Conservation (phyloP, 257 asterid species). For the Ophiorrhiza pumila region DNA sequence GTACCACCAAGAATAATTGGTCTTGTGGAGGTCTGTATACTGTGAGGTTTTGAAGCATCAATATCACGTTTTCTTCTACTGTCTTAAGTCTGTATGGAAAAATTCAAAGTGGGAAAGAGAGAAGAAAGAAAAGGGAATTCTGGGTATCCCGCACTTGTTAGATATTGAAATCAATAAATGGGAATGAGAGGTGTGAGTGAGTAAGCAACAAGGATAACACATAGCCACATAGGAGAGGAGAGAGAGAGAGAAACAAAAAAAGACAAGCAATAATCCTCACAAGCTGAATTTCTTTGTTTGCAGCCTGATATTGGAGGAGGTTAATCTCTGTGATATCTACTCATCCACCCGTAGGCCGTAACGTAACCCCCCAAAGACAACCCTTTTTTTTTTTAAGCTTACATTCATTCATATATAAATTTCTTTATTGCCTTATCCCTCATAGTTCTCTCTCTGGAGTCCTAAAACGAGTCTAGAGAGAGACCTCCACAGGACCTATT, state of each 20-base stretch:
- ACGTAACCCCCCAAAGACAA: too few species aligned
- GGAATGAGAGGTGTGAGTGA: not conserved
- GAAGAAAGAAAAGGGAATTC: not conserved
- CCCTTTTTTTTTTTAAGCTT: constrained; percentile 12
- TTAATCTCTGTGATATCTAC: constrained; percentile 34
- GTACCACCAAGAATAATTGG: too few species aligned
- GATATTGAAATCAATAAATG: not conserved
- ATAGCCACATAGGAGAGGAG: not conserved
- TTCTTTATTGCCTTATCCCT: not conserved
- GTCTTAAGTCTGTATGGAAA: not conserved
- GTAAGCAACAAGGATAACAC: not conserved
- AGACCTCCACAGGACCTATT: not conserved
- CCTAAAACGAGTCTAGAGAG: constrained; percentile 8
- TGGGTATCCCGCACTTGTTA: not conserved
- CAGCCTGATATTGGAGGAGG: constrained; percentile 29
- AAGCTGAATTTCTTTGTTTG: constrained; percentile 19
- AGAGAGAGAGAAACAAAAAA: constrained; percentile 5
- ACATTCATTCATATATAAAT: not conserved
- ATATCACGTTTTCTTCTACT: constrained; percentile 8
- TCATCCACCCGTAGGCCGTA: constrained; percentile 10
- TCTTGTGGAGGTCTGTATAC: too few species aligned
- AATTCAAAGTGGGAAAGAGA: constrained; percentile 1
- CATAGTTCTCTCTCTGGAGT: constrained; percentile 5
- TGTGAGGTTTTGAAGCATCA: not conserved
- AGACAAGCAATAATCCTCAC: constrained; percentile 22